Conservation (phyloP, 1,284 basidiomycete species). For the Neonothopanus nambi region DNA sequence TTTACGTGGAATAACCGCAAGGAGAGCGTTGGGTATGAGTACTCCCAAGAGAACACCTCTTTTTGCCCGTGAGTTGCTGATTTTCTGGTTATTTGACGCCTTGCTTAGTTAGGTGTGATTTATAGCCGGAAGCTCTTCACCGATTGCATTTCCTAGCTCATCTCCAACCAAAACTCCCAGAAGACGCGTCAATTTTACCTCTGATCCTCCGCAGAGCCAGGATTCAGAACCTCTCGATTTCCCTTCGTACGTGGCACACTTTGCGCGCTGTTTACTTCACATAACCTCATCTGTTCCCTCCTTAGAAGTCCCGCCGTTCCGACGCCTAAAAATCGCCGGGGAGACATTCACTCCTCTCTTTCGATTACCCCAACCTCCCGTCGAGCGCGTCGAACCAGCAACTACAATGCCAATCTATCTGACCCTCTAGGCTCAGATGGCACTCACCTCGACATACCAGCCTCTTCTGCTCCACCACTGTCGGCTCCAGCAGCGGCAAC, state of each 20-base stretch:
- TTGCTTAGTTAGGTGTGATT: conserved; percentile 14
- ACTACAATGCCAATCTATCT: not conserved
- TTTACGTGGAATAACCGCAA: conserved; percentile 48
- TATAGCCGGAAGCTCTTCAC: conserved; percentile 48
- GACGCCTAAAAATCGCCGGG: conserved; percentile 72
- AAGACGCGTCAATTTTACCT: conserved; percentile 31
- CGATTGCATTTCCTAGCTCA: conserved; percentile 49
- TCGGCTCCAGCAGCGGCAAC: conserved; percentile 61
- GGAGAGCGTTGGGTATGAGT: conserved; percentile 60
- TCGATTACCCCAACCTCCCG: conserved; percentile 60
- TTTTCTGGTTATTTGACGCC: not conserved
- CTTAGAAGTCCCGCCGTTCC: conserved; percentile 38
- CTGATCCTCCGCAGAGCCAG: conserved; percentile 7
- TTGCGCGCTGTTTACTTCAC: not conserved
- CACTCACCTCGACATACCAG: conserved; percentile 54
- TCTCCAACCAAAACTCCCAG: conserved; percentile 55
- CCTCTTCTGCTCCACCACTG: conserved; percentile 64
- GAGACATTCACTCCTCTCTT: conserved; percentile 82
- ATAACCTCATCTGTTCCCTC: not conserved
- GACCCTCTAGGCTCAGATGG: conserved; percentile 59
- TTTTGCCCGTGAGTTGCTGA: conserved; percentile 48
- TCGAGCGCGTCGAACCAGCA: conserved; percentile 26
- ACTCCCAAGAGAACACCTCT: conserved; percentile 59
- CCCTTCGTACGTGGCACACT: conserved; percentile 46
- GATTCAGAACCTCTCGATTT: conserved; percentile 67